phyloP scores from a whole-genome alignment of 2,329 filamentous ascomycete species.

The Ophidiomyces ophidiicola region DNA sequence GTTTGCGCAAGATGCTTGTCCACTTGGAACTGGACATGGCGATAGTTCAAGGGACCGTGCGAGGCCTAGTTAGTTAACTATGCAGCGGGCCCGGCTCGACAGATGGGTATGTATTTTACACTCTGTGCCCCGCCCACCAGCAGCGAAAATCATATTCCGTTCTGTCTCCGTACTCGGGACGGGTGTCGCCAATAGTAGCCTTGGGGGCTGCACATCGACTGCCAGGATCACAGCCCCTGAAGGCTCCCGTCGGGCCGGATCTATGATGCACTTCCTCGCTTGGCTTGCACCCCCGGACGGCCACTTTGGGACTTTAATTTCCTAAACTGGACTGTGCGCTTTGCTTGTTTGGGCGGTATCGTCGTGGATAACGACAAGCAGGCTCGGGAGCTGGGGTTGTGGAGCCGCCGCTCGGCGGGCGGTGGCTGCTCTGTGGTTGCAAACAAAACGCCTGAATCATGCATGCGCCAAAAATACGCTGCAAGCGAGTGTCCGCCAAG shows the following conservation, averaged over 20 bases:
- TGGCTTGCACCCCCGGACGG: constrained; percentile 2
- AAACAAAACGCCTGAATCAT: constrained; percentile 3
- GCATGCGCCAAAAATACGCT: no score
- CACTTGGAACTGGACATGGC: background rate
- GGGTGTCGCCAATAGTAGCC: no score
- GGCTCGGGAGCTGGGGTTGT: constrained; percentile 11
- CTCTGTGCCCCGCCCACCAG: no score
- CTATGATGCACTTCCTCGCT: constrained; percentile 10
- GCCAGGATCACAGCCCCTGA: no score
- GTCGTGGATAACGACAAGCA: background rate
- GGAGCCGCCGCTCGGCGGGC: constrained; percentile 9
- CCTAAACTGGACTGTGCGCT: constrained; percentile 7
- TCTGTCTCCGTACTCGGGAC: no score
- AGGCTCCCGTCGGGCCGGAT: constrained; percentile 13
- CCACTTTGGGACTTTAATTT: constrained; percentile 4
- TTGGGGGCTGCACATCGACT: no score
- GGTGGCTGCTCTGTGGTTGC: constrained; percentile 1
- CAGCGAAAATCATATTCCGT: no score
- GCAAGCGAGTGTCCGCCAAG: no score
- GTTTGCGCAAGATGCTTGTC: background rate
- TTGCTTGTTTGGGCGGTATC: constrained; percentile 1
- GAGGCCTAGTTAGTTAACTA: no score
- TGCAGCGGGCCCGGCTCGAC: no score
- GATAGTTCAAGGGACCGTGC: constrained; percentile 7
- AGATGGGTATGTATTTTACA: no score